Evolutionary conservation across 2,329 filamentous ascomycete genomes (phyloP).

Genomic region (Aspergillus luchuensis): DNA sequence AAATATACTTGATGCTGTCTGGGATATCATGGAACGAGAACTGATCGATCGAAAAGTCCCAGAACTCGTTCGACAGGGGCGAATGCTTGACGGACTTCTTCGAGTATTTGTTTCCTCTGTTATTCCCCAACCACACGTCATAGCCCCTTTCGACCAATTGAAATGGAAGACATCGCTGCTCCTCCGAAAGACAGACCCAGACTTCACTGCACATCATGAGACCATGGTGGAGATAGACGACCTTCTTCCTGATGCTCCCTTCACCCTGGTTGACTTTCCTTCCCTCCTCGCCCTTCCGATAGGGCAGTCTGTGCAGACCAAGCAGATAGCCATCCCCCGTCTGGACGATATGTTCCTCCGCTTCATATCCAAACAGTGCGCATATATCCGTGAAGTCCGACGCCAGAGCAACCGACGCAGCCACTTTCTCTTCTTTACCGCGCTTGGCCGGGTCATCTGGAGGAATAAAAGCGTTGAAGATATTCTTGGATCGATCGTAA

Average conservation of each 20-base stretch:
- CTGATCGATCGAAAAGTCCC: conserved; percentile 98
- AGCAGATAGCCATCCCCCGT: conserved; percentile 92
- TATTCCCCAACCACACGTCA: conserved; percentile 98
- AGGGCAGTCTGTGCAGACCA: conserved; percentile 83
- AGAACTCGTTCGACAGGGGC: conserved; percentile 77
- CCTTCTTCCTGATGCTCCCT: conserved; percentile 72
- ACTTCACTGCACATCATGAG: conserved; percentile 99
- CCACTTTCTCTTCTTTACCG: conserved; percentile 69
- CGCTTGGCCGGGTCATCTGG: conserved; percentile 68
- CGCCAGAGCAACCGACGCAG: conserved; percentile 77
- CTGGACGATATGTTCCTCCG: conserved; percentile 94
- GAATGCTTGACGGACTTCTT: conserved; percentile 83
- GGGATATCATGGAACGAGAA: conserved; percentile 98
- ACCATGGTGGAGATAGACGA: conserved; percentile 93
- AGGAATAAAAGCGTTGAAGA: conserved; percentile 79
- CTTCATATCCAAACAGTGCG: conserved; percentile 83
- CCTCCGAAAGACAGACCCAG: conserved; percentile 90
- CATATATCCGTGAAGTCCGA: conserved; percentile 95
- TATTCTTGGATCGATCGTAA: conserved; percentile 76
- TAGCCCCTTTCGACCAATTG: conserved; percentile 86
- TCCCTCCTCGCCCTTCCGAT: conserved; percentile 79
- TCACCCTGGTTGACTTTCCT: conserved; percentile 69
- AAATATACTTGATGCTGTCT: conserved; percentile 88
- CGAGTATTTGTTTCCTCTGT: conserved; percentile 97
- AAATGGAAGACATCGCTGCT: conserved; percentile 83